Conservation (phyloP, 2,329 filamentous ascomycete genomes). For the Cephalotrichum gorgonifer region DNA sequence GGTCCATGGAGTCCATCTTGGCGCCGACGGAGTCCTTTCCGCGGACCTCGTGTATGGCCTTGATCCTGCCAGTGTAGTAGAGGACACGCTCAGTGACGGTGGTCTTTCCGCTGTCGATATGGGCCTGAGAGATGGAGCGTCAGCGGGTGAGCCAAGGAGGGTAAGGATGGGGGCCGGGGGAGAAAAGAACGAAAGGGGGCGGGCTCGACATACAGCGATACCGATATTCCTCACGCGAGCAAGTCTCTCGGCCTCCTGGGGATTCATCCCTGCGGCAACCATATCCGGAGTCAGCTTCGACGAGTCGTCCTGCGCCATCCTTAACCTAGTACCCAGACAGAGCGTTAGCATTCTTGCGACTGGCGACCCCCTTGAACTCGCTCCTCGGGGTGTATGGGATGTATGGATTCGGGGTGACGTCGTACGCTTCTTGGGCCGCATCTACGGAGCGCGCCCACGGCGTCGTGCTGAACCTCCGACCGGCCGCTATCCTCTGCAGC, state of each 20-base stretch:
- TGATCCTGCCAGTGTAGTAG: constrained; percentile 96
- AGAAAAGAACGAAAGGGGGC: neutral
- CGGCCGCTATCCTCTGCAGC: neutral
- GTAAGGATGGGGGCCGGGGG: neutral
- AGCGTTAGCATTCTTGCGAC: neutral
- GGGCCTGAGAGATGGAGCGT: constrained; percentile 48
- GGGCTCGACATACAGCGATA: constrained; percentile 68
- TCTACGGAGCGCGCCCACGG: constrained; percentile 10
- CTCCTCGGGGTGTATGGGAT: neutral
- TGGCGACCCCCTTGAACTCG: constrained; percentile 8
- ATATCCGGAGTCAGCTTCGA: constrained; percentile 42
- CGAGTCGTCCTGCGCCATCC: constrained; percentile 43
- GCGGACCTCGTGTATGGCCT: constrained; percentile 92
- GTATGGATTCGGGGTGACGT: constrained; percentile 3
- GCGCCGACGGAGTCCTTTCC: constrained; percentile 91
- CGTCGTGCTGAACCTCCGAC: constrained; percentile 7
- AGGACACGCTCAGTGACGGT: constrained; percentile 93
- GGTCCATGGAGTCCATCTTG: constrained; percentile 99
- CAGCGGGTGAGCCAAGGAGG: constrained; percentile 1
- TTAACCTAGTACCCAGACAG: constrained; percentile 24
- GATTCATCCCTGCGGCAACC: constrained; percentile 69
- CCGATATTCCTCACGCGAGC: constrained; percentile 89
- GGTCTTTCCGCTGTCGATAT: constrained; percentile 98
- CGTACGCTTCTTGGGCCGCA: constrained; percentile 32
- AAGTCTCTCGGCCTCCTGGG: constrained; percentile 68